Base-by-base conservation (phyloP, 2,329 filamentous ascomycete genomes). In the Penicillium sp. region DNA sequence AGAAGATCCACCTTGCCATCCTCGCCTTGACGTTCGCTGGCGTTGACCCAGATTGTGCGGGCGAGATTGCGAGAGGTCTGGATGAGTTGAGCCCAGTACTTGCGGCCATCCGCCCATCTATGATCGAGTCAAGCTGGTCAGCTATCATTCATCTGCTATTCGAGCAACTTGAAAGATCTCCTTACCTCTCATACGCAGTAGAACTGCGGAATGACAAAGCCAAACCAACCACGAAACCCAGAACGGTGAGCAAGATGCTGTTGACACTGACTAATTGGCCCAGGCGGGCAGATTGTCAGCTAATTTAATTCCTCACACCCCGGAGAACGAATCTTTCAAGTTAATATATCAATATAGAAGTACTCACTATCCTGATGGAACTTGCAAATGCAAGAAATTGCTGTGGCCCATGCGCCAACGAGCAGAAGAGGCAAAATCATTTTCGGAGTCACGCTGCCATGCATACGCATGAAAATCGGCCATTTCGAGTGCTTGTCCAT, bases 41-140 rank as follows among this genome's bases (percentile, higher is more conserved):
- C 82, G 68, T 96, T 90, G 35, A 96, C 83, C 93, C 93, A 97
- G 71, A 95, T 90, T 10, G 90, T 82, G 22, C 93, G 87, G 4
- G 84, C 81, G 51, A 88, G 72, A 58, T 84, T 86, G 57, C 86
- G 83, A 14, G 82, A 81, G 3, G 81, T 79, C 31, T 86, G 79
- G 42, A 81, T 80, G 49, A 88, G 71, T 57, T 84, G 79, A 0
- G 86, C 80, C 86, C 86, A 89, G 67, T 82, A 85, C 67, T 85
- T 86, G 39, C 87, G 81, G 39, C 87, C 87, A 63, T 90, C 87
- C 42, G 81, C 81, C 71, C 87, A 88, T 66, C 73, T 75, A 45
- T 11, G 31, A 22, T 62, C 15, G 11, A 15, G 12, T 8, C 28
- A 11, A 22, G 53, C 64, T 28, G 58, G 57, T 38, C 35, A 49